Evolutionary conservation across 1,284 basidiomycete species (phyloP).

Genomic region (Sanghuangporus baumii): DNA sequence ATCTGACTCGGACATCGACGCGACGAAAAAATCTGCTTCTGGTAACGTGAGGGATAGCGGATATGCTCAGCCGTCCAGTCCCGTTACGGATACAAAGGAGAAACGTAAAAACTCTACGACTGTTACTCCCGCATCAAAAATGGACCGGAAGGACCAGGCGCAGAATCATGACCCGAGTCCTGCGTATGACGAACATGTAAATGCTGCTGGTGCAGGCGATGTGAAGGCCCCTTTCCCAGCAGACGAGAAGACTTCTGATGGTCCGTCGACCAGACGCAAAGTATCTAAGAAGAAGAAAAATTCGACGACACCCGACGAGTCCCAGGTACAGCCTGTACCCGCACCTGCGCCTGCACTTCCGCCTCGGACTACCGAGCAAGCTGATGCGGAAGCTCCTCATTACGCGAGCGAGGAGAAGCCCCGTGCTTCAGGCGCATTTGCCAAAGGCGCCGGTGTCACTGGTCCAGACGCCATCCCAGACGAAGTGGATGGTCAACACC

Average conservation of each 20-base stretch:
- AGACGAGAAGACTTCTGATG: not conserved
- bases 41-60: constrained; percentile 2
- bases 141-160: not conserved
- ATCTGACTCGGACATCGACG: not conserved
- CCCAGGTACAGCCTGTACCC: no score
- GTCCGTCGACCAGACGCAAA: not conserved
- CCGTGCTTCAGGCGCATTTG: constrained; percentile 9
- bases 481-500: not conserved
- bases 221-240: not conserved
- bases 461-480: constrained; percentile 5
- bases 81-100: not conserved
- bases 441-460: constrained; percentile 11
- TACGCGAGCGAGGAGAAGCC: not conserved
- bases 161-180: not conserved
- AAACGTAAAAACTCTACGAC: not conserved
- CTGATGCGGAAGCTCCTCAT: no score
- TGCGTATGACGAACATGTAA: not conserved
- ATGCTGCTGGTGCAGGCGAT: not conserved
- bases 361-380: no score
- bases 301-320: no score
- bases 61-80: not conserved
- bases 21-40: not conserved
- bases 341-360: no score
- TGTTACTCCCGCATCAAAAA: not conserved
- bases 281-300: no score